These are phyloP conservation scores for Ophiocordyceps camponoti-rufipedis DNA, from an alignment of 2,329 filamentous ascomycete species.

Conservation along the genomic window DNA sequence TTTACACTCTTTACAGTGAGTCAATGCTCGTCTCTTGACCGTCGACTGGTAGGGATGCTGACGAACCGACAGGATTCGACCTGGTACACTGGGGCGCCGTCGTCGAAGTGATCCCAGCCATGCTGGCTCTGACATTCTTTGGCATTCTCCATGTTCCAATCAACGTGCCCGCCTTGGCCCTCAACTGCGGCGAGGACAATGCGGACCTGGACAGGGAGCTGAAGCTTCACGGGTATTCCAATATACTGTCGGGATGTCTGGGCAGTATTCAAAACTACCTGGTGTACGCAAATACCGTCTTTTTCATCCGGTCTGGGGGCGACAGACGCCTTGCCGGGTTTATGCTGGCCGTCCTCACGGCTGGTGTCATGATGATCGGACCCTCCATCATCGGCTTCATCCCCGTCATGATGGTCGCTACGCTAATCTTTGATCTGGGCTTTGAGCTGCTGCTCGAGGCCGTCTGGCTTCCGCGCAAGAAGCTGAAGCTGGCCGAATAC, in stretches of 20 bases:
- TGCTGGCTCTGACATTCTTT: constrained; percentile 95
- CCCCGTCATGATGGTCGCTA: constrained; percentile 90
- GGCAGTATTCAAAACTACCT: constrained; percentile 95
- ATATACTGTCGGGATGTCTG: constrained; percentile 67
- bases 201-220: constrained; percentile 81
- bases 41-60: not conserved
- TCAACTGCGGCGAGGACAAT: constrained; percentile 83
- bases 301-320: constrained; percentile 88
- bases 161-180: constrained; percentile 84
- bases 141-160: constrained; percentile 94
- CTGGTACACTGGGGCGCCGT: constrained; percentile 72
- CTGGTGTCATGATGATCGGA: constrained; percentile 67
- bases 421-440: constrained; percentile 84
- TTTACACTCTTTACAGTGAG: constrained; percentile 87
- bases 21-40: constrained; percentile 2
- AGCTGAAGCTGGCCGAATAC: constrained; percentile 75
- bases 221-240: constrained; percentile 83
- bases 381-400: constrained; percentile 85
- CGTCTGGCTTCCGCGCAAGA: constrained; percentile 73
- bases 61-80: constrained; percentile 44
- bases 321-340: constrained; percentile 72
- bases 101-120: constrained; percentile 70
- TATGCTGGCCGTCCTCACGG: constrained; percentile 65
- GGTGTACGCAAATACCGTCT: constrained; percentile 92
- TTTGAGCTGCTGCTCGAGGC: constrained; percentile 86